phyloP scores from a whole-genome alignment of 805 yeast species.

The Saccharomyces mikatae region DNA sequence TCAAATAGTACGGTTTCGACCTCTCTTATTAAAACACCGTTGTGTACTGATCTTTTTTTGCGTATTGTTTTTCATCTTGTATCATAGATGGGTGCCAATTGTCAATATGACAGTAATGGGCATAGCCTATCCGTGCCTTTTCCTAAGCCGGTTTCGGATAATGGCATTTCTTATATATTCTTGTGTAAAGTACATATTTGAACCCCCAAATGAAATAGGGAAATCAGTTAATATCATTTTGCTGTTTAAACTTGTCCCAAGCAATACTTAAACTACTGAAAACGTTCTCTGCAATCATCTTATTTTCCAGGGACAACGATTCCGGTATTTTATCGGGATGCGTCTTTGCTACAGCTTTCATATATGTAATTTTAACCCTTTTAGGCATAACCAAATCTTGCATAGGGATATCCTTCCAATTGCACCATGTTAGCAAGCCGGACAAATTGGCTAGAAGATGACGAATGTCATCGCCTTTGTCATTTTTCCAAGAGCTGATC shows the following conservation, averaged over 20 bases:
- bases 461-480: conserved; percentile 76
- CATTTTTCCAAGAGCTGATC: conserved; percentile 56
- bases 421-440: conserved; percentile 57
- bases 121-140: background rate
- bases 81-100: conserved; percentile 2
- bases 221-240: conserved; percentile 38
- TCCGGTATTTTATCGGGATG: conserved; percentile 76
- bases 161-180: background rate
- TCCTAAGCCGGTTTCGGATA: background rate
- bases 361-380: conserved; percentile 75
- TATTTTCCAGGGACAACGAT: conserved; percentile 52
- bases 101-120: background rate
- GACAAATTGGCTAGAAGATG: conserved; percentile 66
- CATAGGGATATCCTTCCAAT: conserved; percentile 60
- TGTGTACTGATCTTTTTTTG: background rate
- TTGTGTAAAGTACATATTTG: background rate
- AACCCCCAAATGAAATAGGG: background rate
- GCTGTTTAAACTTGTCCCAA: conserved; percentile 74
- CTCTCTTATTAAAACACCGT: background rate
- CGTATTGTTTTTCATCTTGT: background rate
- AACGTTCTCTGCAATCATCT: conserved; percentile 79
- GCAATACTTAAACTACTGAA: conserved; percentile 78
- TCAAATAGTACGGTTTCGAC: background rate
- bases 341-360: conserved; percentile 85
- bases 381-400: conserved; percentile 81